Evolutionary conservation across 1,284 basidiomycete species (phyloP).

Genomic region (Melampsora americana): DNA sequence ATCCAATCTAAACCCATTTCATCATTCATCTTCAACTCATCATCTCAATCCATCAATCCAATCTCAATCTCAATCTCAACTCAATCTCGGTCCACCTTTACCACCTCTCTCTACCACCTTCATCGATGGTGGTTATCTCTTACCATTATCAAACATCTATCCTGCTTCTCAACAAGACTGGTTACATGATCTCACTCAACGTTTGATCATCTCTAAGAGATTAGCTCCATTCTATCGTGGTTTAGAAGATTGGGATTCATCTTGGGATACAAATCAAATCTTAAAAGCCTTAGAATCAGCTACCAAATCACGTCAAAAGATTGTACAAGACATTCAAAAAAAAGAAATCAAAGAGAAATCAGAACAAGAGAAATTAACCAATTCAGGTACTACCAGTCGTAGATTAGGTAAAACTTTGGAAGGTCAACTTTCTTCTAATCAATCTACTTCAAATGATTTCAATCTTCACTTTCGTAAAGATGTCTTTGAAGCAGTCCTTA

Average conservation of each 20-base stretch:
- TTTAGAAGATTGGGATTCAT: conserved; percentile 83
- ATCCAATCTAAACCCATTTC: conserved; percentile 35
- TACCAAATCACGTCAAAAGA: conserved; percentile 45
- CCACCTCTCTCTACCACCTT: conserved; percentile 63
- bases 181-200: conserved; percentile 78
- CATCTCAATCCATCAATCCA: too few relatives aligned
- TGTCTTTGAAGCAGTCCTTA: conserved; percentile 37
- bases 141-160: conserved; percentile 85
- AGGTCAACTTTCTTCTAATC: neutral
- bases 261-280: conserved; percentile 79
- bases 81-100: conserved; percentile 17
- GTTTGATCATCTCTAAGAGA: conserved; percentile 78
- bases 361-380: conserved; percentile 49
- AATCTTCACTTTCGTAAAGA: conserved; percentile 47
- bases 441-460: conserved; percentile 6
- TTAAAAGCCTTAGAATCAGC: conserved; percentile 68
- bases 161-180: conserved; percentile 68
- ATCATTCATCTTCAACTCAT: conserved; percentile 39
- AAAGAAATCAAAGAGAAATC: conserved; percentile 48
- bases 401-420: conserved; percentile 51
- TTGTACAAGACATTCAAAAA: conserved; percentile 55
- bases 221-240: conserved; percentile 95
- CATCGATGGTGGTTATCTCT: conserved; percentile 67
- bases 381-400: conserved; percentile 51
- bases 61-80: conserved; percentile 11